phyloP scores from a whole-genome alignment of 306 rosid genomes.

The Fagus sylvatica region DNA sequence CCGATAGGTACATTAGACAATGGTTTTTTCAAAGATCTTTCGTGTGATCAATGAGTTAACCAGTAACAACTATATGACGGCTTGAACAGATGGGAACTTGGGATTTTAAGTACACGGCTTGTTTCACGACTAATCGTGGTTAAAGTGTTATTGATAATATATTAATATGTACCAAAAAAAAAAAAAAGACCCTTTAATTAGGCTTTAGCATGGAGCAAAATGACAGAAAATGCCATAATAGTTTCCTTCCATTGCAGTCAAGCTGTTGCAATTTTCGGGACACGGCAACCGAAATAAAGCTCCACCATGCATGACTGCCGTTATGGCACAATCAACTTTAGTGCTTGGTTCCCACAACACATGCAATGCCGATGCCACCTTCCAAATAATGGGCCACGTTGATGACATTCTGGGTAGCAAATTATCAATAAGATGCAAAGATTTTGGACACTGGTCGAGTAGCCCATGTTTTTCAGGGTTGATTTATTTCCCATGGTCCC shows the following conservation, averaged over 20 bases:
- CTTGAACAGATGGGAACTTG: too few relatives aligned
- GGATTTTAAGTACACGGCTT: too few relatives aligned
- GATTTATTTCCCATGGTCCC: neutral
- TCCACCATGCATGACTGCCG: neutral
- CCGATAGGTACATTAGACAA: too few relatives aligned
- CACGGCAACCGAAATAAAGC: neutral
- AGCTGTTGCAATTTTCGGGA: constrained; percentile 10
- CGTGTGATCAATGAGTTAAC: too few relatives aligned
- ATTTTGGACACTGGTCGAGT: constrained; percentile 3
- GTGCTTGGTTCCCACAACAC: neutral
- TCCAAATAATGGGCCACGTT: constrained; percentile 11
- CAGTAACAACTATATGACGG: too few relatives aligned
- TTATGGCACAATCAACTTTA: neutral
- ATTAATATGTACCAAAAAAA: too few relatives aligned
- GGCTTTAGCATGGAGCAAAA: too few relatives aligned
- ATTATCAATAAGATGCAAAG: neutral
- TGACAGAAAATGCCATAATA: neutral
- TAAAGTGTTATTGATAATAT: too few relatives aligned
- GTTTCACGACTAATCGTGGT: too few relatives aligned
- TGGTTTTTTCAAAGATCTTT: too few relatives aligned
- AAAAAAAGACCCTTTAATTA: too few relatives aligned
- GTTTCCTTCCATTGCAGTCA: neutral
- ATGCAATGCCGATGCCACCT: neutral
- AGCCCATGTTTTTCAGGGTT: neutral
- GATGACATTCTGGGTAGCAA: constrained; percentile 10